Conservation (phyloP, 176 grass and related monocot genomes). For the Zea mays region DNA sequence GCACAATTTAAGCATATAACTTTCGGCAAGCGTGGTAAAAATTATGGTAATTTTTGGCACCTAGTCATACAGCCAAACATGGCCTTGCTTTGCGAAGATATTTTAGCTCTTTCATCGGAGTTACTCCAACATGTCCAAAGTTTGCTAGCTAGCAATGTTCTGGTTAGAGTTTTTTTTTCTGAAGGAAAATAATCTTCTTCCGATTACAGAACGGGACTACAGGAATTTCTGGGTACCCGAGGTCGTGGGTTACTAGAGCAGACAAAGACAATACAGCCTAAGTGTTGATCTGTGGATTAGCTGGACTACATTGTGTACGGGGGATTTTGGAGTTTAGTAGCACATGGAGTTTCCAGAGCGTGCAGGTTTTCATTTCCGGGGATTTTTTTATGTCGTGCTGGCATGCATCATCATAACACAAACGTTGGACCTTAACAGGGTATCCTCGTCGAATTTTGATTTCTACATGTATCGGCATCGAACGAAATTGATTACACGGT, state of each 20-base stretch:
- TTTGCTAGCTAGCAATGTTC: neutral
- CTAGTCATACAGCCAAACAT: too few species aligned
- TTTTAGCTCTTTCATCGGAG: too few species aligned
- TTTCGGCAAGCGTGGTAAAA: too few species aligned
- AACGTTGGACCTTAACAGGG: neutral
- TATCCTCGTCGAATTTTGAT: neutral
- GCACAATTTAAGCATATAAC: too few species aligned
- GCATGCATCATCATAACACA: neutral
- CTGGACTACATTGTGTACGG: neutral
- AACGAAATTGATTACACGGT: neutral
- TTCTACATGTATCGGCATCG: neutral
- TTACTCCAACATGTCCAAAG: too few species aligned
- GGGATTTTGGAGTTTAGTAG: neutral
- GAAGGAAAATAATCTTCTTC: neutral
- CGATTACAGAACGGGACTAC: neutral
- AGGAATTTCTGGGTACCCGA: neutral
- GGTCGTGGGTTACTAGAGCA: neutral
- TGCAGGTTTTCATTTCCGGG: neutral
- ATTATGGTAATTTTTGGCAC: too few species aligned
- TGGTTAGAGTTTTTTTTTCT: neutral
- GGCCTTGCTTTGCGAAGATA: too few species aligned
- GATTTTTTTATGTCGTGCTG: conserved; percentile 7
- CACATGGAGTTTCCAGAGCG: neutral
- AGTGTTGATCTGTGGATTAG: neutral
- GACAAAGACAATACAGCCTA: neutral